Evolutionary conservation across 2,329 filamentous ascomycete genomes (phyloP).

Genomic region (Whalleya microplaca): DNA sequence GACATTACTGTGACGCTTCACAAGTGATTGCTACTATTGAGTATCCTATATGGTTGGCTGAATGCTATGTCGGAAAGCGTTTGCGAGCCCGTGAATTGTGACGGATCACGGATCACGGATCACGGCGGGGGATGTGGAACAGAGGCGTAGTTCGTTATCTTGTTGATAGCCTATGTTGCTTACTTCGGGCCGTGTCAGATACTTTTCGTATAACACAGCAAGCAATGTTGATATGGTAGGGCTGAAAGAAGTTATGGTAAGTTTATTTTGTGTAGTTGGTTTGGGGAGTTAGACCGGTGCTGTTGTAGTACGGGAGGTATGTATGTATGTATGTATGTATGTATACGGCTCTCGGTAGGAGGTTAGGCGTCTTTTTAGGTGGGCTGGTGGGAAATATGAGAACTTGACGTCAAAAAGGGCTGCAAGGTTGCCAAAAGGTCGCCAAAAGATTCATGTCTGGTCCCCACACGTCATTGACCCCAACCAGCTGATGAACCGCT

Average conservation of each 20-base stretch:
- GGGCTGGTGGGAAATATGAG: not conserved
- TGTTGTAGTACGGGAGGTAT: not conserved
- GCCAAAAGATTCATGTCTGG: no score
- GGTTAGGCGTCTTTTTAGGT: no score
- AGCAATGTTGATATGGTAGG: not conserved
- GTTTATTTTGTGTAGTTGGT: not conserved
- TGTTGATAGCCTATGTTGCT: not conserved
- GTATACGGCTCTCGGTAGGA: no score
- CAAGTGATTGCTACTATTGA: conserved; percentile 7
- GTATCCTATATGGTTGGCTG: no score
- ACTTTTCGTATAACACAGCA: not conserved
- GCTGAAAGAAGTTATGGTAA: no score
- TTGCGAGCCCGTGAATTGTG: conserved; percentile 2
- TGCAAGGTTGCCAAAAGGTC: not conserved
- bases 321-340: no score
- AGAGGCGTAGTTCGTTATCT: not conserved
- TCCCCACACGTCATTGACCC: conserved; percentile 33
- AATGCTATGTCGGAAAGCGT: conserved; percentile 11
- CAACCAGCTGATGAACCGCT: conserved; percentile 1
- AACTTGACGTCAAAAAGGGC: conserved; percentile 29
- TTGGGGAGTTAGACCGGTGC: not conserved
- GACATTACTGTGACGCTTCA: conserved; percentile 28
- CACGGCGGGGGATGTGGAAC: not conserved
- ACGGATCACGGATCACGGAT: not conserved
- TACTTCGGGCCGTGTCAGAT: not conserved